These are phyloP conservation scores for Chaetothyriales sp. DNA, from an alignment of 2,329 filamentous ascomycete species.

Conservation along the genomic window DNA sequence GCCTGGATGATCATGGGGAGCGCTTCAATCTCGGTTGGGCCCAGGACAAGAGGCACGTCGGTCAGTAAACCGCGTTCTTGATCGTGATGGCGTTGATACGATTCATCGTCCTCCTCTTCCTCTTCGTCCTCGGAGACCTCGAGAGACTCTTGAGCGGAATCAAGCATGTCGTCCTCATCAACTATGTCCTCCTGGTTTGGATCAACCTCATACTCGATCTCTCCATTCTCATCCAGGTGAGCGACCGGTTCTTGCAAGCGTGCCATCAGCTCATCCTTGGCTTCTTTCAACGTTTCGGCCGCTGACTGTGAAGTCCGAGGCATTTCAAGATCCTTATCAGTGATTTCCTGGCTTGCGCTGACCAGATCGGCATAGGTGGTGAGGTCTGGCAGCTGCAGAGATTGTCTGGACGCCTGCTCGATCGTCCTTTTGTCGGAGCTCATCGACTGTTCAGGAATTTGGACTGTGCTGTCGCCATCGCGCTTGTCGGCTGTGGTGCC, in stretches of 20 bases:
- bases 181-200: conserved; percentile 21
- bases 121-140: conserved; percentile 26
- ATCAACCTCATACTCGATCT: conserved; percentile 30
- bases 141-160: conserved; percentile 29
- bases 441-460: background rate
- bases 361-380: conserved; percentile 26
- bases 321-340: conserved; percentile 32
- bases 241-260: conserved; percentile 29
- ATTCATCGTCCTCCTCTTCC: conserved; percentile 40
- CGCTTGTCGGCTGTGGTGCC: conserved; percentile 5
- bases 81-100: conserved; percentile 35
- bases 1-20: conserved; percentile 95
- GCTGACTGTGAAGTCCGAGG: conserved; percentile 33
- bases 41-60: conserved; percentile 84
- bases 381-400: conserved; percentile 31
- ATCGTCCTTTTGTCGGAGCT: conserved; percentile 23
- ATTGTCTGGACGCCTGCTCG: conserved; percentile 26
- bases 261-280: conserved; percentile 37
- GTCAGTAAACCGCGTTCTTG: conserved; percentile 64
- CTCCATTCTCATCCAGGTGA: conserved; percentile 26
- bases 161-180: conserved; percentile 28
- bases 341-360: conserved; percentile 25
- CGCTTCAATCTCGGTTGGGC: conserved; percentile 88
- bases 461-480: conserved; percentile 2
- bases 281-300: conserved; percentile 35